Evolutionary conservation across 1,284 basidiomycete species (phyloP).

Genomic region (Ustilago curta): DNA sequence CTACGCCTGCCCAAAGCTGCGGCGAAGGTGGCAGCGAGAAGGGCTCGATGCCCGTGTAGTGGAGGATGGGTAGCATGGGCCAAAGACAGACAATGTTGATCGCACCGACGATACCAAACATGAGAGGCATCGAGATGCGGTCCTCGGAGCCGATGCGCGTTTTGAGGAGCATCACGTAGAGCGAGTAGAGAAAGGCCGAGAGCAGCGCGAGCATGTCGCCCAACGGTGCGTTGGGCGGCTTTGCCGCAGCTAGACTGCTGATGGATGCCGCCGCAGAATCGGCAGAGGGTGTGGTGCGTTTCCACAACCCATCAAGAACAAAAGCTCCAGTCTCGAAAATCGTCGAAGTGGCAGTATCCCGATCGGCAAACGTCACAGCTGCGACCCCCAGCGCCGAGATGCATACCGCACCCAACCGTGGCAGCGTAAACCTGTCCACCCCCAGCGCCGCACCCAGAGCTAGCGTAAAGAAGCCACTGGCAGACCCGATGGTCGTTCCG

Average conservation of each 20-base stretch:
- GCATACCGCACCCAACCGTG: conserved; percentile 84
- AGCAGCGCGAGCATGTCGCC: conserved; percentile 65
- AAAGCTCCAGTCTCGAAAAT: conserved; percentile 6
- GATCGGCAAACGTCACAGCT: conserved; percentile 76
- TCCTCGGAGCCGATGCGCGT: conserved; percentile 71
- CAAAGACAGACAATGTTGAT: conserved; percentile 86
- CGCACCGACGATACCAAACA: conserved; percentile 78
- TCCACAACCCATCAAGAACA: conserved; percentile 29
- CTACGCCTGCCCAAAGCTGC: conserved; percentile 76
- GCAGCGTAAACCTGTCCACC: conserved; percentile 81
- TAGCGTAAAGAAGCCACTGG: conserved; percentile 90
- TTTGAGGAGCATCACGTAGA: conserved; percentile 93
- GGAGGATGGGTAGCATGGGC: conserved; percentile 84
- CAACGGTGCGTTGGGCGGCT: conserved; percentile 51
- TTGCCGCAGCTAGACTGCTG: neutral
- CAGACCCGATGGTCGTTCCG: conserved; percentile 73
- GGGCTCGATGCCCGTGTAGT: conserved; percentile 79
- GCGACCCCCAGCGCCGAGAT: conserved; percentile 86
- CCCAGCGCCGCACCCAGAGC: conserved; percentile 84
- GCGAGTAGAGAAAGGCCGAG: conserved; percentile 77
- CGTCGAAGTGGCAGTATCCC: conserved; percentile 26
- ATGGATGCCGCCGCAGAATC: neutral
- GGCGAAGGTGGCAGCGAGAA: conserved; percentile 79
- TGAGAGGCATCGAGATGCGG: conserved; percentile 70
- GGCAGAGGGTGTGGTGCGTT: conserved; percentile 2